Evolutionary conservation across 305 asterid genomes (phyloP), one percentile per base, ranked within the genome.

Genomic region (Solanum hybrid): DNA sequence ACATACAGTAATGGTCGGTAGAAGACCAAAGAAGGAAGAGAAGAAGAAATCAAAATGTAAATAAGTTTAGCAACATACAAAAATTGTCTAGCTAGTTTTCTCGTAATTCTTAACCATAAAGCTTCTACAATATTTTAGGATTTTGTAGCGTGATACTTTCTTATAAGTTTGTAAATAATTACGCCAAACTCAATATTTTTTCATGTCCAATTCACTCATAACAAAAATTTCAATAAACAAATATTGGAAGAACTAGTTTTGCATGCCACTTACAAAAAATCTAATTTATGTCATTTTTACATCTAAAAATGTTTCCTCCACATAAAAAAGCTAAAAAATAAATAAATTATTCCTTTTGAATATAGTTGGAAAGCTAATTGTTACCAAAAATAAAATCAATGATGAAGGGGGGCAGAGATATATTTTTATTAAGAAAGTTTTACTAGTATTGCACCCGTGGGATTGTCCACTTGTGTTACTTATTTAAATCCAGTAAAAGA

Each of bases 401-500:
- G 35, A 38, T 38, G 66, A 79, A 37, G 17, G 32, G 71, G 29
- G 29, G 7, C 12, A 11, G 29, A 32, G 6, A 75, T 35, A 75
- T 32, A 1, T 76, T 11, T 32, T 11, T 17, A 73, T 3, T 1
- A 14, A 75, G 38, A 7, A 7, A 76, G 79, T 7, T 73, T 29
- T 26, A 73, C 79, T 3, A 73, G 37, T 29, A 14, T 81, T 81
- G 86, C 73, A 84, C 31, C 72, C 87, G 73, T 82, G 73, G 87
- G 87, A 46, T 29, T 46, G 72, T 82, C 72, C 87, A 46, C 72
- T 82, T 82, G 87, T 82, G 87, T 46, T 27, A 66, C 71, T 42
- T 82, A 81, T 42, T 81, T 82, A 82, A 82, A 82, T 82, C 87
- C 72, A 35, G 87, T 29, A 82, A 82, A 42, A 69, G 29, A 82